A percentile compares a stretch with the other conserved stretches of the same genome.
phyloP scores from a whole-genome alignment of 2,329 filamentous ascomycete genomes.

The Talaromyces sp. region DNA sequence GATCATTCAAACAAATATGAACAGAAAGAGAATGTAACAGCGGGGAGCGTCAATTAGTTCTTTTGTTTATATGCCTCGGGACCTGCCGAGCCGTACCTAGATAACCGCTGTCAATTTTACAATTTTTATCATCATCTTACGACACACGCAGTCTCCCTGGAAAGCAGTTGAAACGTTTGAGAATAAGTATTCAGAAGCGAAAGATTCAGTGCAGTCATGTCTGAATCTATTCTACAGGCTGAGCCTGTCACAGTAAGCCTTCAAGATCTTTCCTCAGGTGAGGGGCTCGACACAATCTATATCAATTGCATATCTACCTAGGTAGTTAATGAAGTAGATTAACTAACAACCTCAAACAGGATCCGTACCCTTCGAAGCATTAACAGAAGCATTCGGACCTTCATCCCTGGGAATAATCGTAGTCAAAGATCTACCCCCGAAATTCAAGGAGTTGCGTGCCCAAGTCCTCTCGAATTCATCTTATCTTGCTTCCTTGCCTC shows the following conservation, averaged over 20 bases:
- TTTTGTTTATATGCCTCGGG: neutral
- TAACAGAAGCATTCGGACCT: constrained; percentile 73
- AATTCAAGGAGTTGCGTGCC: constrained; percentile 67
- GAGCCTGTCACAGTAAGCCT: constrained; percentile 46
- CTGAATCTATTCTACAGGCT: constrained; percentile 20
- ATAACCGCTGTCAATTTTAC: constrained; percentile 5
- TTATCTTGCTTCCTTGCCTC: constrained; percentile 76
- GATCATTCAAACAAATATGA: neutral
- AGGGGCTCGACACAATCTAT: constrained; percentile 8
- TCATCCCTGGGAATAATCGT: constrained; percentile 86
- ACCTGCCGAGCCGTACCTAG: constrained; percentile 9
- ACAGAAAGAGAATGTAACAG: neutral
- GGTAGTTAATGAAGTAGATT: neutral
- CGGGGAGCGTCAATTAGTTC: neutral
- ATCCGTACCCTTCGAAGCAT: constrained; percentile 39
- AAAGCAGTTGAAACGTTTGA: too few species aligned
- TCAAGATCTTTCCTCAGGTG: constrained; percentile 45
- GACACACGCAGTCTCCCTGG: neutral
- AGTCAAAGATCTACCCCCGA: constrained; percentile 74
- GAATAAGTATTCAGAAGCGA: neutral
- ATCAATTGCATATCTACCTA: neutral
- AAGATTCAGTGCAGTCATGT: neutral
- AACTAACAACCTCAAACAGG: constrained; percentile 20
- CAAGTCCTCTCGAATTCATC: constrained; percentile 79
- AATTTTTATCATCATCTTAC: neutral